Percentiles rank a stretch among this genome's conserved stretches.
These are phyloP conservation scores for Cutaneotrichosporon sp. DNA, from an alignment of 1,284 basidiomycete genomes.

Conservation along the genomic window DNA sequence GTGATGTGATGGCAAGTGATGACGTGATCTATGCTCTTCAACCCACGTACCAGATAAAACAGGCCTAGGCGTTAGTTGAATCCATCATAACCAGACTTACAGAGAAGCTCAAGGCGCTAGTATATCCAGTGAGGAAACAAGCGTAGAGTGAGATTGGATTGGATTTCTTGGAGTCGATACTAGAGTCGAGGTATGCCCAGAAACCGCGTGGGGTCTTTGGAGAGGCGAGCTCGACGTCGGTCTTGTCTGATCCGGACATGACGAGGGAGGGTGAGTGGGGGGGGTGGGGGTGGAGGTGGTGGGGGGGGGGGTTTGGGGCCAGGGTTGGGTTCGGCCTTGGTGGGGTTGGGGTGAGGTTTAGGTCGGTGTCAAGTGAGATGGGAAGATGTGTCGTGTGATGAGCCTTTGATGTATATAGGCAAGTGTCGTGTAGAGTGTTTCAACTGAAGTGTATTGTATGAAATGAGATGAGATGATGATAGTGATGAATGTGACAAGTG, in stretches of 20 bases:
- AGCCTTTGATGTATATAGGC: too few species aligned
- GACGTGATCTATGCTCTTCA: not conserved
- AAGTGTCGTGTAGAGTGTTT: too few species aligned
- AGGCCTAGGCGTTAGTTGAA: not conserved
- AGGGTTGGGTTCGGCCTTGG: not conserved
- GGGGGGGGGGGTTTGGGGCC: not conserved
- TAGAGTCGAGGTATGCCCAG: slow-evolving; percentile 5
- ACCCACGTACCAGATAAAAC: slow-evolving; percentile 10
- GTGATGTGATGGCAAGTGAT: not conserved
- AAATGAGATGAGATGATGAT: too few species aligned
- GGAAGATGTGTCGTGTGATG: too few species aligned
- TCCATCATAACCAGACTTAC: slow-evolving; percentile 20
- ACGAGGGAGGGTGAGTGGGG: not conserved
- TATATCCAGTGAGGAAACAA: slow-evolving; percentile 83
- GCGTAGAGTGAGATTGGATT: slow-evolving; percentile 66
- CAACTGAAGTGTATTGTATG: too few species aligned
- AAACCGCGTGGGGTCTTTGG: not conserved
- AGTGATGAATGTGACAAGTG: too few species aligned
- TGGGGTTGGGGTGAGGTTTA: not conserved
- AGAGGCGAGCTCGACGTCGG: slow-evolving; percentile 5
- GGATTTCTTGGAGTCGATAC: slow-evolving; percentile 61
- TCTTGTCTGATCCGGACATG: slow-evolving; percentile 7
- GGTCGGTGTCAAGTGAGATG: too few species aligned
- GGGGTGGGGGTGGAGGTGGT: not conserved
- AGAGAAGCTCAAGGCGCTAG: slow-evolving; percentile 72